Base-by-base conservation (phyloP, 2,329 filamentous ascomycete species). In the Trichoderma sp. region DNA sequence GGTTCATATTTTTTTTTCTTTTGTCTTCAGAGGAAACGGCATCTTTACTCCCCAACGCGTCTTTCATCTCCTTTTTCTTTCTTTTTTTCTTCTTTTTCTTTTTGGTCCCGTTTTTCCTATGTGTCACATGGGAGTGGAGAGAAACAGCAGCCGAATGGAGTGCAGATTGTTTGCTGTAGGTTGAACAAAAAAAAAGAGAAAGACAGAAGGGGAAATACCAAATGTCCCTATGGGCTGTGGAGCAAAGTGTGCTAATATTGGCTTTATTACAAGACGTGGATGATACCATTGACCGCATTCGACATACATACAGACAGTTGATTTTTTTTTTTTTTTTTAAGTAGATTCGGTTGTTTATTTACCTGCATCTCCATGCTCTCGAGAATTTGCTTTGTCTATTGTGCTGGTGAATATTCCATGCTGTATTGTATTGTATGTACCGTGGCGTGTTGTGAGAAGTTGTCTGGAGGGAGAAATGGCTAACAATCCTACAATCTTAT, bases 281-380 rank as follows among this genome's bases (percentile, higher is more conserved):
- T 78, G 79, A 80, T 80, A 80, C 79, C 79, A 80, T 76, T 76
- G 76, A 78, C 76, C 58, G 76, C 78, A 78, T 77, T 73, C 67
- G 77, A 64, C 67, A 68, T 65, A 68, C 67, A 68, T 65, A 65
- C 67, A 56, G 60, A 54, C 60, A 64, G 60, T 54, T 64, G 52
- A 53, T 63, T 57, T 64, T 32, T 32, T 63, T 66, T 58, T 56
- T 35, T 53, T 52, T 52, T 61, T 56, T 37, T n/a, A 60, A 58
- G 50, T 68, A 61, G 64, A 59, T 58, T 54, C 54, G 32, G 53
- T 58, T 59, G 60, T 59, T 52, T 42, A 48, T 64, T 58, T 64
- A 67, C 32, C 58, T 54, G 58, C 50, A 52, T 63, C 60, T 64
- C n/a, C 50, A 64, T 54, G 60, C 48, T 34, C n/a, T 32, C 27